A percentile compares a stretch with the other conserved stretches of the same genome.
Evolutionary conservation across 768 basidiomycete species (phyloP).

Genomic region (Pulveroboletus sp.): DNA sequence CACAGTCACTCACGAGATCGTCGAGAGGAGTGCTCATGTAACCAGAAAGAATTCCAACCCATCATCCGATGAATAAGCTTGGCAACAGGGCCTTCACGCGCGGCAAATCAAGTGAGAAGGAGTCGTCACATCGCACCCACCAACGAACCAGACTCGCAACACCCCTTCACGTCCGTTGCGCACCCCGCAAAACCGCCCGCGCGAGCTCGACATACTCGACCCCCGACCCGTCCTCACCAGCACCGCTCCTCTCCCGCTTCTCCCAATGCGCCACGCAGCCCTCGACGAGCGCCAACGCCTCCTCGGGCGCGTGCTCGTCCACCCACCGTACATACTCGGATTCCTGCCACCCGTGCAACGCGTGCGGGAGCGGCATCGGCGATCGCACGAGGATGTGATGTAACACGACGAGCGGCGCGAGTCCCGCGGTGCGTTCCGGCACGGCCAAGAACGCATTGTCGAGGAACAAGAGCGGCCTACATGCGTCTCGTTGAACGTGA

Average conservation of each 20-base stretch:
- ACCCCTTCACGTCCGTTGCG: constrained; percentile 21
- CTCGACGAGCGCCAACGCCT: constrained; percentile 78
- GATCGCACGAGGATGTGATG: constrained; percentile 92
- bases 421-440: constrained; percentile 61
- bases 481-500: not conserved
- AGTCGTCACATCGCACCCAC: no score
- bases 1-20: no score
- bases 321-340: constrained; percentile 96
- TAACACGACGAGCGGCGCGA: constrained; percentile 84
- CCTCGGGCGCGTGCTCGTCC: constrained; percentile 80
- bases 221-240: constrained; percentile 42
- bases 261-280: constrained; percentile 78
- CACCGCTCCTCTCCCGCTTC: constrained; percentile 57
- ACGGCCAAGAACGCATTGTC: constrained; percentile 69
- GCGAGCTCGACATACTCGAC: constrained; percentile 66
- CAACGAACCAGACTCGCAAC: no score
- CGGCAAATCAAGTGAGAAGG: no score
- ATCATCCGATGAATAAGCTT: no score
- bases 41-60: no score
- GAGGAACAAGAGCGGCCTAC: constrained; percentile 84
- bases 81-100: no score
- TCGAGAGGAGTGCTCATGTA: no score
- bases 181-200: constrained; percentile 56
- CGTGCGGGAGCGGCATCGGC: constrained; percentile 81
- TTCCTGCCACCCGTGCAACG: constrained; percentile 90